Base-by-base conservation (phyloP, 164 flowering plant genomes). In the Dillenia turbinata region DNA sequence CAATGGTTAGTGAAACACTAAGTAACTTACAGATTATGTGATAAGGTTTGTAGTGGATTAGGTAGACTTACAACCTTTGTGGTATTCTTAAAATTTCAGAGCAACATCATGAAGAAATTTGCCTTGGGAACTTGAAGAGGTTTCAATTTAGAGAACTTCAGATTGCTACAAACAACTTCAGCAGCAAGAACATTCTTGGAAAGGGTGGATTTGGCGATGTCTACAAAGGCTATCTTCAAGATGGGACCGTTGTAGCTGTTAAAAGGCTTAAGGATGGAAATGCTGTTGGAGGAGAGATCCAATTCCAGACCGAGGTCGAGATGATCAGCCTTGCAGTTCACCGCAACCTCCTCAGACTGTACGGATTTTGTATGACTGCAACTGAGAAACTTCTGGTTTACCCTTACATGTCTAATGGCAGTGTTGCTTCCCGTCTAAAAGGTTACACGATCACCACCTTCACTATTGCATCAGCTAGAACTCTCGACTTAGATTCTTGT, bases 261-360 rank as follows among this genome's bases (percentile, higher is more conserved):
- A 87, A 87, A 62, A 78, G 90, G 70, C 78, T 87, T 15, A 85
- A 78, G 56, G 90, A 87, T 72, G 79, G 80, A 12, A 78, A 77
- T 73, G 83, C 80, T 33, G 60, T 62, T 10, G 82, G 86, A 24
- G 92, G 92, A 13, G 86, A 79, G 43, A 72, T 75, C 63, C 92
- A 86, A 57, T 86, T 86, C 51, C 87, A 83, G 71, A 86, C 89
- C 2, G 92, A 86, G 67, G 82, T 86, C 15, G 86, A 84, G 77
- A 81, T 84, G 86, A 86, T 86, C 69, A 86, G 89, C 70, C 68
- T 86, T 10, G 92, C 89, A 6, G 89, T 86, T 8, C 92, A 86
- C 57, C 71, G 86, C 6, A 79, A 85, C 52, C 86, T 85, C 44
- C 84, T 87, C 62, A 69, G 86, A 1, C 78, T 87, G 22, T 81